Percentiles rank a stretch among this genome's conserved stretches.
Conservation (phyloP, 2,329 filamentous ascomycete species). For the Thielaviopsis populi region DNA sequence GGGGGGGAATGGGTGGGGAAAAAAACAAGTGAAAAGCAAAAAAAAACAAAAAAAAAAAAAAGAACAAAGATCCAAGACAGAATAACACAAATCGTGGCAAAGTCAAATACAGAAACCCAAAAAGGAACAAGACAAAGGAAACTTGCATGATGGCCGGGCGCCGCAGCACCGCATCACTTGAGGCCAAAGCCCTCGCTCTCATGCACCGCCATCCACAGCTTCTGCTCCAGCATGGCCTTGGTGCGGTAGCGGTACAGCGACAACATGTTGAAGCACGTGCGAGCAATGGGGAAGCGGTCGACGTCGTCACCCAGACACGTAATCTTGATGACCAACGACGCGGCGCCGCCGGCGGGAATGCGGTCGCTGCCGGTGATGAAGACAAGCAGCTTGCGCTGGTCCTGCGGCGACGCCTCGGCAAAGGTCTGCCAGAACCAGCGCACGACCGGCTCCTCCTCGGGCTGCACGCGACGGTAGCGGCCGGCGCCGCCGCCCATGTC, state of each 20-base stretch:
- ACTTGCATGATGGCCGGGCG: not conserved
- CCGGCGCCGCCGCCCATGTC: slow-evolving; percentile 30
- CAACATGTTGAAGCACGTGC: slow-evolving; percentile 83
- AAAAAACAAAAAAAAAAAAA: not conserved
- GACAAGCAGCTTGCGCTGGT: slow-evolving; percentile 64
- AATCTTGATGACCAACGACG: slow-evolving; percentile 62
- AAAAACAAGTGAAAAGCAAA: not conserved
- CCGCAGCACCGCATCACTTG: slow-evolving; percentile 37
- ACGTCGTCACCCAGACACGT: slow-evolving; percentile 61
- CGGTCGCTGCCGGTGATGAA: slow-evolving; percentile 87
- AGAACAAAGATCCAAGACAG: not conserved
- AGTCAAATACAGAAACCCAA: not conserved
- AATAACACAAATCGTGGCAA: not conserved
- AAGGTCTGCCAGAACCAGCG: slow-evolving; percentile 86
- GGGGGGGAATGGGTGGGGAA: not conserved
- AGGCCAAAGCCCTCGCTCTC: slow-evolving; percentile 88
- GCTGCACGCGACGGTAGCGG: slow-evolving; percentile 21
- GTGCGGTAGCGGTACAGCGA: slow-evolving; percentile 59
- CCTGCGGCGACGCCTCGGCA: slow-evolving; percentile 42
- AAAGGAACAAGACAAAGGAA: not conserved
- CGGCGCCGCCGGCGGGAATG: slow-evolving; percentile 75
- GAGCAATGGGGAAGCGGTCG: slow-evolving; percentile 63
- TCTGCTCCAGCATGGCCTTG: slow-evolving; percentile 49
- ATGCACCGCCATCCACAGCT: slow-evolving; percentile 72
- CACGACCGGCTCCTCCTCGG: slow-evolving; percentile 47